Evolutionary conservation across 2,329 filamentous ascomycete genomes (phyloP).

Genomic region (Talaromyces piceae): DNA sequence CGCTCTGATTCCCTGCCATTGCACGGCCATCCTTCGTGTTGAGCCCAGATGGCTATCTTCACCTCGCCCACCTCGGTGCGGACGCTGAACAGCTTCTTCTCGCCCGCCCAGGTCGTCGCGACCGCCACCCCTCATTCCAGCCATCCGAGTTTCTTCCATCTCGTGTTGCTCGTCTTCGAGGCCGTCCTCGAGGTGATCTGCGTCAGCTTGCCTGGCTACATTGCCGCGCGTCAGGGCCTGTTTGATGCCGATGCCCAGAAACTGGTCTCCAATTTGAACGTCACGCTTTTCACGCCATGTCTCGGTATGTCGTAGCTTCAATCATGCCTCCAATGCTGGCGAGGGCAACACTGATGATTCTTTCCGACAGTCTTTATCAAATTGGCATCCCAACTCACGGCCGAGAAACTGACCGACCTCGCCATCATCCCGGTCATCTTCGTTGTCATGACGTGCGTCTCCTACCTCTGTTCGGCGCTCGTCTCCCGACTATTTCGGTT

Average conservation of each 20-base stretch:
- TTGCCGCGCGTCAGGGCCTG: conserved; percentile 80
- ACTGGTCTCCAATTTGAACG: conserved; percentile 92
- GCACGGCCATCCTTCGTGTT: background rate
- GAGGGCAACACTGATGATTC: background rate
- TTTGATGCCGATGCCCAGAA: conserved; percentile 96
- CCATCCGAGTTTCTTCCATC: conserved; percentile 48
- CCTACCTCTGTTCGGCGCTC: conserved; percentile 65
- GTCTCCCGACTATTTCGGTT: conserved; percentile 74
- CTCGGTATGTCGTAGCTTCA: conserved; percentile 72
- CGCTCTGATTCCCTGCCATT: background rate
- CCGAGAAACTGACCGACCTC: conserved; percentile 81
- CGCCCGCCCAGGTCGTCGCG: conserved; percentile 12
- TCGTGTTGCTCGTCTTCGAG: conserved; percentile 81
- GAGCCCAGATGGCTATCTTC: conserved; percentile 31
- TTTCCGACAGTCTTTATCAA: conserved; percentile 76
- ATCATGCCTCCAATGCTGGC: background rate
- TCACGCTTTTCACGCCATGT: conserved; percentile 92
- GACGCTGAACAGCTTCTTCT: conserved; percentile 27
- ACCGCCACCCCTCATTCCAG: conserved; percentile 24
- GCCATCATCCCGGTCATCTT: conserved; percentile 96
- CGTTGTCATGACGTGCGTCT: conserved; percentile 75
- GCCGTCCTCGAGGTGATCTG: conserved; percentile 93
- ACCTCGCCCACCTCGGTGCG: conserved; percentile 40
- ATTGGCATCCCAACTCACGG: conserved; percentile 85
- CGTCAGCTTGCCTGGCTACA: conserved; percentile 87